Conservation (phyloP, 495 filamentous ascomycete genomes). For the Platismatia glauca region DNA sequence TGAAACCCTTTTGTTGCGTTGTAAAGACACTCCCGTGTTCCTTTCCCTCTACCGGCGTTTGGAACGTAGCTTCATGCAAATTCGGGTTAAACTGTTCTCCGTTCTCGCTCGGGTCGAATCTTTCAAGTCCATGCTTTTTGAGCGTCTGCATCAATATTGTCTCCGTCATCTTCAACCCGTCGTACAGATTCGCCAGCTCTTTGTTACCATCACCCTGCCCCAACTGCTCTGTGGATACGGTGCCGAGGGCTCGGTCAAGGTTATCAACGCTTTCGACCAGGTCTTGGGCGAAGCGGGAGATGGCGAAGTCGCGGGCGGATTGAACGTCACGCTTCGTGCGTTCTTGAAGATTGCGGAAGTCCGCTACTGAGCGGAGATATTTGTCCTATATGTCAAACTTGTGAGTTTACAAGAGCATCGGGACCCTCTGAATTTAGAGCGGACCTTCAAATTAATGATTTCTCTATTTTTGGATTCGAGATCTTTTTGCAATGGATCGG, state of each 20-base stretch:
- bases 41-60: conserved; percentile 71
- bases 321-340: conserved; percentile 88
- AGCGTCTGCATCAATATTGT: conserved; percentile 78
- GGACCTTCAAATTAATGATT: conserved; percentile 76
- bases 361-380: conserved; percentile 84
- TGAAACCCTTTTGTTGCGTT: conserved; percentile 91
- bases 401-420: conserved; percentile 9
- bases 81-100: conserved; percentile 87
- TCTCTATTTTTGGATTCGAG: conserved; percentile 80
- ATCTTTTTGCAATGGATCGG: conserved; percentile 50
- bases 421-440: conserved; percentile 7
- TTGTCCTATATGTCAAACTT: conserved; percentile 57
- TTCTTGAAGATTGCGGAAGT: conserved; percentile 95
- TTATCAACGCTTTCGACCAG: conserved; percentile 93
- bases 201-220: conserved; percentile 29
- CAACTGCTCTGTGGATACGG: conserved; percentile 68
- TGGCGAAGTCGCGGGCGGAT: conserved; percentile 78
- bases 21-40: conserved; percentile 86
- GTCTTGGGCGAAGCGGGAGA: conserved; percentile 89
- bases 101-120: conserved; percentile 62
- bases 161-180: conserved; percentile 92
- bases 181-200: conserved; percentile 65
- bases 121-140: conserved; percentile 86
- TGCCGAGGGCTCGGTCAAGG: conserved; percentile 79
- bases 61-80: conserved; percentile 91